phyloP scores from a whole-genome alignment of 139 green algal genomes.

The Ostreobium quekettii region DNA sequence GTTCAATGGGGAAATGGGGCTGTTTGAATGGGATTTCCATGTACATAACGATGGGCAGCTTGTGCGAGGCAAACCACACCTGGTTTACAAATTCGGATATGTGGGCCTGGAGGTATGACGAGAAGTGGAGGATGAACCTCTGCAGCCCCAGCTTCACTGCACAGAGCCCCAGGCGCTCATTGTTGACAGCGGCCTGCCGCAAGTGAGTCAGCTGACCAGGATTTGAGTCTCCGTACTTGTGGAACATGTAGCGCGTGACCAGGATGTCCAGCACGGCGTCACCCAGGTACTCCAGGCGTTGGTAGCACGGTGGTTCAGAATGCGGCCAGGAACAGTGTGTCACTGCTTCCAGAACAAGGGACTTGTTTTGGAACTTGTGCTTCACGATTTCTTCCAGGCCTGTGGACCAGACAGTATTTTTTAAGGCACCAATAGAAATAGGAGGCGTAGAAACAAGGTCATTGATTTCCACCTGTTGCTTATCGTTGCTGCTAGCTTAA shows the following conservation, averaged over 20 bases:
- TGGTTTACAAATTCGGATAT: constrained; percentile 3
- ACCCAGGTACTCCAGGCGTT: constrained; percentile 23
- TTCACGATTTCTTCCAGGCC: neutral
- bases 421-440: too few relatives aligned
- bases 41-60: too few relatives aligned
- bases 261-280: constrained; percentile 21
- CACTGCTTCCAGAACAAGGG: constrained; percentile 10
- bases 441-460: too few relatives aligned
- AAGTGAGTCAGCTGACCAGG: constrained; percentile 15
- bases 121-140: constrained; percentile 13
- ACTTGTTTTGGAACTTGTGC: neutral
- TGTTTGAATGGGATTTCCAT: too few relatives aligned
- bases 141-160: constrained; percentile 11
- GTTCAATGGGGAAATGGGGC: too few relatives aligned
- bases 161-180: neutral
- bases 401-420: neutral
- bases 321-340: constrained; percentile 19
- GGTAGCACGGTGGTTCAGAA: constrained; percentile 17
- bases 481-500: too few relatives aligned
- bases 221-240: neutral
- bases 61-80: neutral
- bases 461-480: too few relatives aligned
- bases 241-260: constrained; percentile 6
- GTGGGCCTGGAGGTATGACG: constrained; percentile 12
- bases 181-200: constrained; percentile 14